phyloP scores from a whole-genome alignment of 495 filamentous ascomycete genomes.

The Tuber magnatum region DNA sequence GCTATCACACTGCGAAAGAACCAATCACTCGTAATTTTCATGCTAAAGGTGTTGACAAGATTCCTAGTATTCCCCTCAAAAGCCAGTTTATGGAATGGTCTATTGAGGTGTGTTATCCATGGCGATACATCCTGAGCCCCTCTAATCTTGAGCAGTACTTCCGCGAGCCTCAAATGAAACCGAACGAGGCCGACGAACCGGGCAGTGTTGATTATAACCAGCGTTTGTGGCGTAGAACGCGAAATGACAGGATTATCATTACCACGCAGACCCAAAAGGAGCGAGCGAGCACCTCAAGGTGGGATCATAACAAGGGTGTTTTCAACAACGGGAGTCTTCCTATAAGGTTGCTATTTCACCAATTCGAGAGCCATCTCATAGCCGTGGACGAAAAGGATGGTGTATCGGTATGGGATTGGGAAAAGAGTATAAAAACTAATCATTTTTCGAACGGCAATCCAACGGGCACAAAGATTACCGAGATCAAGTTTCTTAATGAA shows the following conservation, averaged over 20 bases:
- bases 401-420: slow-evolving; percentile 91
- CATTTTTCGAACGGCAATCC: slow-evolving; percentile 94
- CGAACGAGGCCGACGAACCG: slow-evolving; percentile 89
- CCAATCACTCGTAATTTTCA: slow-evolving; percentile 68
- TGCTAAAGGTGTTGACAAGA: slow-evolving; percentile 50
- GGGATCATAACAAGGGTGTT: slow-evolving; percentile 68
- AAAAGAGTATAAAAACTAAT: slow-evolving; percentile 60
- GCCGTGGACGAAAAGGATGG: slow-evolving; percentile 90
- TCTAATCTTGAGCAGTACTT: slow-evolving; percentile 59
- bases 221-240: slow-evolving; percentile 81
- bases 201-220: slow-evolving; percentile 96
- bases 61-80: slow-evolving; percentile 61
- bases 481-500: slow-evolving; percentile 94
- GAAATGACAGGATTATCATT: slow-evolving; percentile 84
- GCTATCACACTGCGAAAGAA: slow-evolving; percentile 67
- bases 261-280: slow-evolving; percentile 91
- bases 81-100: slow-evolving; percentile 92
- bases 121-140: background rate
- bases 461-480: slow-evolving; percentile 80
- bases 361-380: slow-evolving; percentile 91
- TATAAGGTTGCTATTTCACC: slow-evolving; percentile 87
- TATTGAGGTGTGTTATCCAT: slow-evolving; percentile 57
- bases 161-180: slow-evolving; percentile 97
- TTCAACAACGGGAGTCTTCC: slow-evolving; percentile 85
- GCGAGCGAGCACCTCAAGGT: slow-evolving; percentile 70